Percentiles rank a stretch among this genome's conserved stretches.
Conservation (phyloP, 208 protist genomes). For the Trypanosoma melophagium region DNA sequence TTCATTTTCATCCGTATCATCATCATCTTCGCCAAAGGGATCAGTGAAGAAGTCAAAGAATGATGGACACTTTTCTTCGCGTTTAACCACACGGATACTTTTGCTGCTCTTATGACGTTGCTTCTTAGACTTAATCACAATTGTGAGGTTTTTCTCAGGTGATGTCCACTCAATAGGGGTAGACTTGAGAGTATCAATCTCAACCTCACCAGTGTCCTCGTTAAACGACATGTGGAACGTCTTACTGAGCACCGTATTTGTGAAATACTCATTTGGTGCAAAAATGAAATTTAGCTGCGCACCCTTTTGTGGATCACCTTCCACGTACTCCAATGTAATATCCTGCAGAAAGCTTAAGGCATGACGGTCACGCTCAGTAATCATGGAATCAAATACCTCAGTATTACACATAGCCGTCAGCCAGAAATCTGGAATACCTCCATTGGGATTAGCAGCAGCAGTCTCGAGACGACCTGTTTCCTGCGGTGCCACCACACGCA, state of each 20-base stretch:
- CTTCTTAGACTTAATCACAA: slow-evolving; percentile 87
- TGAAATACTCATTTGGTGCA: slow-evolving; percentile 90
- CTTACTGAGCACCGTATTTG: slow-evolving; percentile 86
- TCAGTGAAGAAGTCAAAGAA: slow-evolving; percentile 95
- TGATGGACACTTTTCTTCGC: slow-evolving; percentile 77
- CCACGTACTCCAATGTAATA: slow-evolving; percentile 52
- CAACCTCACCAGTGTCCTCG: slow-evolving; percentile 69
- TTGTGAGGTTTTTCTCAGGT: slow-evolving; percentile 76
- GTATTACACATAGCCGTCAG: slow-evolving; percentile 63
- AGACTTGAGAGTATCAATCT: slow-evolving; percentile 67
- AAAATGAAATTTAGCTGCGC: slow-evolving; percentile 88
- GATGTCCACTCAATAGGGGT: slow-evolving; percentile 84
- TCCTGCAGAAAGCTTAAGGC: slow-evolving; percentile 56
- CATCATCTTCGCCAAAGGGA: slow-evolving; percentile 41
- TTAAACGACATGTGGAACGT: slow-evolving; percentile 82
- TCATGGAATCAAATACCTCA: slow-evolving; percentile 50
- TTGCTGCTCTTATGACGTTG: slow-evolving; percentile 88
- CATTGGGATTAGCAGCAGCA: slow-evolving; percentile 40
- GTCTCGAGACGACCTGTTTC: slow-evolving; percentile 32
- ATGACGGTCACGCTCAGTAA: slow-evolving; percentile 65
- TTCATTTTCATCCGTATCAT: slow-evolving; percentile 27
- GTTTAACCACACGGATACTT: slow-evolving; percentile 75
- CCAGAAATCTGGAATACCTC: slow-evolving; percentile 91
- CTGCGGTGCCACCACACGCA: slow-evolving; percentile 42
- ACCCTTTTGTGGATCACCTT: slow-evolving; percentile 57